Evolutionary conservation across 139 green algal species (phyloP).

Genomic region (Haematococcus lacustris): DNA sequence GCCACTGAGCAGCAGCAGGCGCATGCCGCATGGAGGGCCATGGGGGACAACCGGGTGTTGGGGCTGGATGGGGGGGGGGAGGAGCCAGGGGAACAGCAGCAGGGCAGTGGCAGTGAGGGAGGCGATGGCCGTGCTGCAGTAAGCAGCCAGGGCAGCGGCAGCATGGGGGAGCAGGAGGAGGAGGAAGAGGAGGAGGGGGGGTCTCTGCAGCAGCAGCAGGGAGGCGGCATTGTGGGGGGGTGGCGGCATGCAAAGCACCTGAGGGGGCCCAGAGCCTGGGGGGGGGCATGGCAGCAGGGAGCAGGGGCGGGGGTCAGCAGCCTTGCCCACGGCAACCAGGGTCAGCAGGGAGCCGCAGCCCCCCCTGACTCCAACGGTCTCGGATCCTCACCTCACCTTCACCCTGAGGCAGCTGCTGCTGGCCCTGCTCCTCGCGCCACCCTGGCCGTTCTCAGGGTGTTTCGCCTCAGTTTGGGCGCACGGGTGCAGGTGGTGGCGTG

Average conservation of each 20-base stretch:
- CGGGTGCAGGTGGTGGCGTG: no score
- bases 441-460: constrained; percentile 10
- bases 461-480: constrained; percentile 8
- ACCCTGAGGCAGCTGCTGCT: no score
- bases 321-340: background rate
- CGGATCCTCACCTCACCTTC: no score
- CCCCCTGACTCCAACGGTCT: background rate
- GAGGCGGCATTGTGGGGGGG: background rate
- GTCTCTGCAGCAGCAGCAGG: no score
- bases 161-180: background rate
- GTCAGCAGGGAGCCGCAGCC: background rate
- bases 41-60: no score
- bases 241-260: background rate
- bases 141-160: background rate
- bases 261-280: no score
- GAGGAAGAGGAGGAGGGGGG: background rate
- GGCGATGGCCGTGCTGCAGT: background rate
- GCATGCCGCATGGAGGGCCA: no score
- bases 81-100: no score
- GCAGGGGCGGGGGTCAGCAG: background rate
- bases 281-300: background rate
- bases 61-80: no score
- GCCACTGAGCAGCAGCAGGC: background rate
- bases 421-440: no score
- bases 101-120: no score